Conservation (phyloP, 257 asterid species). For the Capsicum rhomboideum region DNA sequence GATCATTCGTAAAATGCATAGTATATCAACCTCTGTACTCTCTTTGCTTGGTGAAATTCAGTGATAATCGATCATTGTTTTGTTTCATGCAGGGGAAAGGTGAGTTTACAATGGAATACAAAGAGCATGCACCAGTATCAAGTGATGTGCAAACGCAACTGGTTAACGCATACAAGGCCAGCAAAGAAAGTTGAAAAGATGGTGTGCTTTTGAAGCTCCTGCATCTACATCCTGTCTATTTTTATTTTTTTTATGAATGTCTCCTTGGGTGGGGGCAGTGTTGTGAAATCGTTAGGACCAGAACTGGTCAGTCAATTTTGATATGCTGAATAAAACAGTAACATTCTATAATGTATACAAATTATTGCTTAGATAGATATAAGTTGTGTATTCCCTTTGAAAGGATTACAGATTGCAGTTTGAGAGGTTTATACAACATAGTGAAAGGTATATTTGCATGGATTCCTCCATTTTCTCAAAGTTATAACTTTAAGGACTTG, state of each 20-base stretch:
- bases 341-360: not conserved
- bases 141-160: slow-evolving; percentile 82
- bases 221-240: not conserved
- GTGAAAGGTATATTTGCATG: not conserved
- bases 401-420: not conserved
- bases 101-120: slow-evolving; percentile 96
- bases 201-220: slow-evolving; percentile 3
- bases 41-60: not conserved
- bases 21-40: not conserved
- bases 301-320: slow-evolving; percentile 4
- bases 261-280: not conserved
- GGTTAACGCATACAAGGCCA: slow-evolving; percentile 55
- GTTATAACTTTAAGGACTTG: not conserved
- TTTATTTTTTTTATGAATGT: not conserved
- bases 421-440: not conserved
- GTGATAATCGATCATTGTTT: not conserved
- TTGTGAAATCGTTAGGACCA: not conserved
- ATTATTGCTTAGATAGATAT: not conserved
- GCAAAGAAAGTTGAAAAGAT: slow-evolving; percentile 39
- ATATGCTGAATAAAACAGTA: not conserved
- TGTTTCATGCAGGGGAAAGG: slow-evolving; percentile 76
- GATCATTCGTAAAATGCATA: not conserved
- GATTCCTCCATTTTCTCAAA: not conserved
- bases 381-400: not conserved
- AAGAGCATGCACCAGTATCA: slow-evolving; percentile 72